A percentile compares a stretch with the other conserved stretches of the same genome.
phyloP scores from a whole-genome alignment of 768 basidiomycete genomes.

The Steccherinum ochraceum region DNA sequence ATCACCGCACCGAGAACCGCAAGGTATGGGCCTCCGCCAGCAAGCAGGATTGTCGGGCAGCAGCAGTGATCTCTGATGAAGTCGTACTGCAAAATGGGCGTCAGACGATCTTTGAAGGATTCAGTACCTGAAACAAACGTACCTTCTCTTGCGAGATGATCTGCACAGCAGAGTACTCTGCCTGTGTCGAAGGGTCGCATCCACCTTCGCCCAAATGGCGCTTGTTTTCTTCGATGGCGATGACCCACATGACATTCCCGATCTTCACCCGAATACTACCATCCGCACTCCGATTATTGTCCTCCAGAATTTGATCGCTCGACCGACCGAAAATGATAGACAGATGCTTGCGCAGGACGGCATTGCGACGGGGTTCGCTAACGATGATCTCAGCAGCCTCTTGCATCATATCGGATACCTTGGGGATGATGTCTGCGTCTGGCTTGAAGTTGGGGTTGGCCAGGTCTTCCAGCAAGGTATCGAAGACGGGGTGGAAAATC shows the following conservation, averaged over 20 bases:
- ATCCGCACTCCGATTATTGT: not conserved
- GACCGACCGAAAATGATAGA: not conserved
- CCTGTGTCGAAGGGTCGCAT: constrained; percentile 3
- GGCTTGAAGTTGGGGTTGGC: not conserved
- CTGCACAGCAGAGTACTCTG: not conserved
- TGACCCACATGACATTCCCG: not conserved
- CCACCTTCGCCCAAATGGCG: constrained; percentile 1
- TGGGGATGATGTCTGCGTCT: not conserved
- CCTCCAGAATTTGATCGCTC: not conserved
- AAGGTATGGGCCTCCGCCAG: constrained; percentile 3
- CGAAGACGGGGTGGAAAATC: constrained; percentile 7
- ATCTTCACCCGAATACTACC: not conserved
- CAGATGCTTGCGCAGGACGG: not conserved
- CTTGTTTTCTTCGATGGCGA: not conserved
- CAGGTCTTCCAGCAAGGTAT: not conserved
- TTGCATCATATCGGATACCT: not conserved
- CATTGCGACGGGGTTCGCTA: not conserved
- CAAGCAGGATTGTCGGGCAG: constrained; percentile 9
- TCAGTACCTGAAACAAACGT: not conserved
- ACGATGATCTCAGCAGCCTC: not conserved
- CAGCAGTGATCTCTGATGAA: not conserved
- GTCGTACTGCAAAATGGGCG: not conserved
- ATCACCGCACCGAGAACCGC: constrained; percentile 5
- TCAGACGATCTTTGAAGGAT: not conserved
- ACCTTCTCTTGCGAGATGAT: not conserved